Evolutionary conservation across 2,329 filamentous ascomycete genomes (phyloP).

Genomic region (Macrophomina tecta): DNA sequence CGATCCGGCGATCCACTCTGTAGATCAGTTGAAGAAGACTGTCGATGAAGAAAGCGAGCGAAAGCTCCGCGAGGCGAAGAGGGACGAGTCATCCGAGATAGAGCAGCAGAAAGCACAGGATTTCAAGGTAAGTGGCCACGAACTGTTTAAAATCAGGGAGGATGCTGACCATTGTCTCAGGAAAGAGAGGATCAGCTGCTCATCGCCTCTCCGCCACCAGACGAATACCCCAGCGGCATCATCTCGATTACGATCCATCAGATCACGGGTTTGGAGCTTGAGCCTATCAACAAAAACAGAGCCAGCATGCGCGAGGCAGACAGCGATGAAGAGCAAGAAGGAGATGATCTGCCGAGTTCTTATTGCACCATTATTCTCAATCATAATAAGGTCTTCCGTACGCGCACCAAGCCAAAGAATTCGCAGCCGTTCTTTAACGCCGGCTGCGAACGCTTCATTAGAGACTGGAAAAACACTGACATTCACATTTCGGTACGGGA

Average conservation of each 20-base stretch:
- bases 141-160: background rate
- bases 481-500: conserved; percentile 73
- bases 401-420: conserved; percentile 78
- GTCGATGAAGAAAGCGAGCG: conserved; percentile 60
- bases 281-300: conserved; percentile 62
- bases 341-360: conserved; percentile 69
- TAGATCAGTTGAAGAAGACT: conserved; percentile 65
- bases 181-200: conserved; percentile 65
- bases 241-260: conserved; percentile 75
- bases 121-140: conserved; percentile 54
- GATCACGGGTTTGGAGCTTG: conserved; percentile 70
- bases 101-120: conserved; percentile 73
- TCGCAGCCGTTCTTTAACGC: conserved; percentile 81
- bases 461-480: conserved; percentile 71
- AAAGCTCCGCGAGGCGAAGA: conserved; percentile 70
- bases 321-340: conserved; percentile 66
- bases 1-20: conserved; percentile 62
- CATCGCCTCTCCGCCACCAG: conserved; percentile 69
- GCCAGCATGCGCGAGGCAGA: conserved; percentile 55
- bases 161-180: conserved; percentile 28
- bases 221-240: conserved; percentile 68
- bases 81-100: conserved; percentile 66
- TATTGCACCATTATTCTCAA: conserved; percentile 78
- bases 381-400: conserved; percentile 72
- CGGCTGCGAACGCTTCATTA: conserved; percentile 73